phyloP scores from a whole-genome alignment of 2,329 filamentous ascomycete species.

The Diplodia intermedia region DNA sequence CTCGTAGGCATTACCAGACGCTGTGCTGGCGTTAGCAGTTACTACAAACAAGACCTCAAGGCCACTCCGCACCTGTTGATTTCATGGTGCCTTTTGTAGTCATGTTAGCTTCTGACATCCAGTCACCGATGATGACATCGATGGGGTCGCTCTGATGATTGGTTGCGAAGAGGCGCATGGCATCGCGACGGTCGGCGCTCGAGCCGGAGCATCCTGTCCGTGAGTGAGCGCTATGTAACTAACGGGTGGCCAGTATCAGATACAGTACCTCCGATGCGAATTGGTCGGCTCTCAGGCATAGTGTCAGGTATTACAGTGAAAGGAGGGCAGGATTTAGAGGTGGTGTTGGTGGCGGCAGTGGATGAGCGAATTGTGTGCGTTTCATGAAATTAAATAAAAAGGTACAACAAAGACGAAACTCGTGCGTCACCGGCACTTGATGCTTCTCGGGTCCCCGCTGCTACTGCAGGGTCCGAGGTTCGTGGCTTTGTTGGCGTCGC shows the following conservation, averaged over 20 bases:
- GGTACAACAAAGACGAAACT: background rate
- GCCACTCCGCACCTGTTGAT: conserved; percentile 36
- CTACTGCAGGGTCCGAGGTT: conserved; percentile 18
- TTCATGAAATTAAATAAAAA: background rate
- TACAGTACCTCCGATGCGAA: conserved; percentile 26
- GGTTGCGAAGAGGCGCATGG: conserved; percentile 42
- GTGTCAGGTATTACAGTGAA: background rate
- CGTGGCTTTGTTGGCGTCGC: background rate
- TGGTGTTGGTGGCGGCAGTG: background rate
- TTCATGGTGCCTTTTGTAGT: conserved; percentile 40
- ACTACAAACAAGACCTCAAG: background rate
- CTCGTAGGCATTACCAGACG: conserved; percentile 55
- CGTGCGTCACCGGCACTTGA: background rate
- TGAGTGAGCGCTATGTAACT: background rate
- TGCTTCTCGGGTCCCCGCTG: conserved; percentile 4
- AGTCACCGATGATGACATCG: conserved; percentile 45
- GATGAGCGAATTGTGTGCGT: background rate
- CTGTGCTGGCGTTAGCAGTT: conserved; percentile 30
- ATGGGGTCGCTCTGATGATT: conserved; percentile 42
- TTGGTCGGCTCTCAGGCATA: conserved; percentile 15
- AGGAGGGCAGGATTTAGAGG: background rate
- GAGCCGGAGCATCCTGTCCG: conserved; percentile 43
- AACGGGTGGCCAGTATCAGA: too few relatives aligned
- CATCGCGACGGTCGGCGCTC: conserved; percentile 44
- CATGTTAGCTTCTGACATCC: conserved; percentile 46